Evolutionary conservation across 768 basidiomycete species (phyloP), one percentile per base, ranked within the genome.

Genomic region (Termitomyces eurrhizus): DNA sequence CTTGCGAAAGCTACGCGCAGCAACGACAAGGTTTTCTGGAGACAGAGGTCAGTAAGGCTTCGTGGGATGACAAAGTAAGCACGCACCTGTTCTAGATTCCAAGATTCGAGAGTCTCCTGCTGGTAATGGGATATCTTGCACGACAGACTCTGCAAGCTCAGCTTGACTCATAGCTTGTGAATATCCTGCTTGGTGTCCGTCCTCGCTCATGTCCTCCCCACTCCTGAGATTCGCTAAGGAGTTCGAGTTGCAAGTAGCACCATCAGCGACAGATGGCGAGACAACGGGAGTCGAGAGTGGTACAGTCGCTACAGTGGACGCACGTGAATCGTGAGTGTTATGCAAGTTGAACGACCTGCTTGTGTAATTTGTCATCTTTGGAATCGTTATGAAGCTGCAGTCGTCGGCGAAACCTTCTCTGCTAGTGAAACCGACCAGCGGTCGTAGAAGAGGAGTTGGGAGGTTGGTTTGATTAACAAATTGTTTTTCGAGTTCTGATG

Each of bases 41-140:
- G 6, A 52, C 18, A 72, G 21, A 57, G 65, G 52, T 21, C 16
- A 39, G 11, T 14, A 24, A 45, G n/a, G 48, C 16, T 33, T 12
- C 33, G 39, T 33, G 59, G 12, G 52, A 58, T 26, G 24, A 24
- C 36, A 57, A 54, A n/a, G 48, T 42, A 80, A 89, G 66, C 65
- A 95, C 96, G 65, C 65, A 95, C 96, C 95, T 56, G 96, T 98
- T 83, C 98, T 95, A 76, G 97, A 94, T 75, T 98, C 94, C 63
- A 99, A 74, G 46, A 87, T 86, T 70, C 96, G 77, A 63, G 90
- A 74, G 76, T 98, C 96, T 67, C 95, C 95, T 67, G 96, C 89
- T 14, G 95, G 90, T 73, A 92, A 91, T 62, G 85, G 89, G 89
- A 69, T 99, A 63, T 95, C 92, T 71, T 92, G 83, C 97, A 98